Conservation (phyloP, 495 filamentous ascomycete genomes). For the Evernia prunastri region DNA sequence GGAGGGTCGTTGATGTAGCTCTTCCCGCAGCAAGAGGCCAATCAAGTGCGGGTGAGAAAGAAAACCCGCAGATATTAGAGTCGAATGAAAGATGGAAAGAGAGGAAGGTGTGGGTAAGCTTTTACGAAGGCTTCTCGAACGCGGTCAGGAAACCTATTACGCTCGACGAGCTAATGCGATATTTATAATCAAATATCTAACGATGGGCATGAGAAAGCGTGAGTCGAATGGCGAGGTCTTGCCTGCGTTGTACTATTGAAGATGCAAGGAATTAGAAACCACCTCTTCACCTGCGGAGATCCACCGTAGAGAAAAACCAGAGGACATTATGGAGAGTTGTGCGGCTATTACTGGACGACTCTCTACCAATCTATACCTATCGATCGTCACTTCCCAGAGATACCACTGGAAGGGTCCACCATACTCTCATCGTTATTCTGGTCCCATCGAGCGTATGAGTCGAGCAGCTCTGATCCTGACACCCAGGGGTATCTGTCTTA, state of each 20-base stretch:
- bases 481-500: not conserved
- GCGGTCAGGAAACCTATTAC: slow-evolving; percentile 90
- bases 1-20: slow-evolving; percentile 54
- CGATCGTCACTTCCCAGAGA: not conserved
- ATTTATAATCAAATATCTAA: slow-evolving; percentile 33
- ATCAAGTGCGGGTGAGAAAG: slow-evolving; percentile 28
- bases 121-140: slow-evolving; percentile 93
- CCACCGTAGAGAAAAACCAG: not conserved
- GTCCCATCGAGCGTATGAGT: not conserved
- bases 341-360: too few relatives aligned
- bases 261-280: not conserved
- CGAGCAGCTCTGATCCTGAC: not conserved
- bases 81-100: slow-evolving; percentile 35
- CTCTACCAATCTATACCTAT: not conserved
- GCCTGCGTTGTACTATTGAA: not conserved
- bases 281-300: not conserved
- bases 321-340: not conserved
- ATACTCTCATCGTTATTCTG: not conserved
- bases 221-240: not conserved
- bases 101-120: slow-evolving; percentile 81
- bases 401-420: not conserved
- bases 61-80: slow-evolving; percentile 19
- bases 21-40: slow-evolving; percentile 35
- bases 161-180: slow-evolving; percentile 73
- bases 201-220: not conserved